Evolutionary conservation across 1,284 basidiomycete genomes (phyloP).

Genomic region (Ganoderma leucocontextum): DNA sequence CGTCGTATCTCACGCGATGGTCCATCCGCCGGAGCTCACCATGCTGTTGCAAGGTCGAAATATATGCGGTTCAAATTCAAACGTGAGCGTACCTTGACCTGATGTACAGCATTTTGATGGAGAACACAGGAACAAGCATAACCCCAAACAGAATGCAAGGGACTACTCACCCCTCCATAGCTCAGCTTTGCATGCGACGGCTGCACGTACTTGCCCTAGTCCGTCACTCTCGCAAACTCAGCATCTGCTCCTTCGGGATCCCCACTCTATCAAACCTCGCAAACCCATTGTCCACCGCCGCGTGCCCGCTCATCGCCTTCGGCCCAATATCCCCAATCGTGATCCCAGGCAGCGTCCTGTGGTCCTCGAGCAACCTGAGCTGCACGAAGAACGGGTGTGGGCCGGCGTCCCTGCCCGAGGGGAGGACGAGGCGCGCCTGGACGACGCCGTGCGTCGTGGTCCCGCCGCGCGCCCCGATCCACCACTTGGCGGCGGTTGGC

Average conservation of each 20-base stretch:
- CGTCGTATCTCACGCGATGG: constrained; percentile 60
- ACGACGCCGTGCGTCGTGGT: constrained; percentile 83
- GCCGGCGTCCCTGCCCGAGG: constrained; percentile 68
- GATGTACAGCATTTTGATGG: constrained; percentile 71
- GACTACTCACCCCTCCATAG: constrained; percentile 72
- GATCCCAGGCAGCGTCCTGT: constrained; percentile 69
- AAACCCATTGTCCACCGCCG: constrained; percentile 75
- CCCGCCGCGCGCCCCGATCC: constrained; percentile 79
- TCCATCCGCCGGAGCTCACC: constrained; percentile 67
- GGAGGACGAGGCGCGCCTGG: constrained; percentile 78
- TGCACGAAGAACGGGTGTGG: constrained; percentile 84
- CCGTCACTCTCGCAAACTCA: constrained; percentile 76
- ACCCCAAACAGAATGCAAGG: no score
- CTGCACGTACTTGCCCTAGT: constrained; percentile 71
- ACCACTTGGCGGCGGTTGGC: constrained; percentile 85
- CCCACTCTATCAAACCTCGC: constrained; percentile 74
- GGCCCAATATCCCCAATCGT: constrained; percentile 83
- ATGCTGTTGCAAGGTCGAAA: constrained; percentile 51
- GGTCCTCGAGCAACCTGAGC: constrained; percentile 68
- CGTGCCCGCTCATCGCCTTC: constrained; percentile 65
- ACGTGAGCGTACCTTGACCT: constrained; percentile 57
- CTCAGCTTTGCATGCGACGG: constrained; percentile 80
- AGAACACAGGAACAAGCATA: no score
- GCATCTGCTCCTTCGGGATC: constrained; percentile 81
- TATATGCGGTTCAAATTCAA: no score